Evolutionary conservation across 352 stramenopile species (phyloP), one percentile per base, ranked within the genome.

Genomic region (Globisporangium abappressorium): DNA sequence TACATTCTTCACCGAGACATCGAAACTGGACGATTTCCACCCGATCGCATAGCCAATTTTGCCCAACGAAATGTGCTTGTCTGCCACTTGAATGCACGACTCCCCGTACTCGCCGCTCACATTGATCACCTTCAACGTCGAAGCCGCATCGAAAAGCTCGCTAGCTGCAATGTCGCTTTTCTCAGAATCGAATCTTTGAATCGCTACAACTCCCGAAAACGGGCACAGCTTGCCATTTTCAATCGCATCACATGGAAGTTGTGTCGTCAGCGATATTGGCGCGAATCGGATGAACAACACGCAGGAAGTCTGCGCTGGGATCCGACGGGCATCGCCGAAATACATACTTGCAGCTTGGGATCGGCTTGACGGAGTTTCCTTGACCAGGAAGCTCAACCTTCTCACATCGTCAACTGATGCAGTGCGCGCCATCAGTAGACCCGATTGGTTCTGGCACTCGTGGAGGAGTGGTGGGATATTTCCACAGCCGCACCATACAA

Each of bases 31-130:
- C 15, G 81, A 81, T 67, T 84, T 85, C 87, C 87, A 94, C 3
- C 84, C 84, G 61, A 91, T 79, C 7, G 78, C 82, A 62, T 93
- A 95, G 2, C 87, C 86, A 64, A 96, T 87, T 63, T 96, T 96
- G 49, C 89, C 89, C 30, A 96, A 70, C 34, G 77, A 78, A 22
- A 95, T 55, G 14, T 58, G 54, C 22, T 78, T 87, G 20, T 93
- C 80, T 18, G 61, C n/a, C 18, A 94, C 74, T 15, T 76, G 64
- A 54, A 96, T 74, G 20, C 60, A 70, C 6, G 89, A 77, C 56
- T 95, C 83, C 12, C 84, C 84, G 68, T 91, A 95, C 9, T 62
- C 73, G 4, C 87, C 89, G 20, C 65, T 72, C 22, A 94, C 47
- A 33, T 82, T 79, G 22, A 95, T 66, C 8, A 87, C 62, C 62